A percentile compares a stretch with the other conserved stretches of the same genome.
Evolutionary conservation across 1,284 basidiomycete genomes (phyloP).

Genomic region (Tausonia pullulans): DNA sequence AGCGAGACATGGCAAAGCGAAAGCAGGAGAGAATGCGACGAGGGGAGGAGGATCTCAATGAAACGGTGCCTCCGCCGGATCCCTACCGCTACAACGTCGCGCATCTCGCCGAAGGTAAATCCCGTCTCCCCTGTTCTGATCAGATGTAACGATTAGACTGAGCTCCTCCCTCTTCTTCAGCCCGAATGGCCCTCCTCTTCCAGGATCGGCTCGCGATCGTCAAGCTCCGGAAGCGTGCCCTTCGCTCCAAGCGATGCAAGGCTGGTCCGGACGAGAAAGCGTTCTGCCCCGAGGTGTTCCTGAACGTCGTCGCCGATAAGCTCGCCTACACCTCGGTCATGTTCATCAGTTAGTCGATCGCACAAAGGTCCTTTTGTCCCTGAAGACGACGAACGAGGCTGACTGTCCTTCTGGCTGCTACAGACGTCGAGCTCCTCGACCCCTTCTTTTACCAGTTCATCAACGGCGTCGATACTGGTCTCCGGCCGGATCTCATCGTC

Average conservation of each 20-base stretch:
- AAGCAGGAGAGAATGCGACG: slow-evolving; percentile 28
- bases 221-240: slow-evolving; percentile 66
- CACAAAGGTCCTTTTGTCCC: slow-evolving; percentile 22
- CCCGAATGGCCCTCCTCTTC: slow-evolving; percentile 82
- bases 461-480: slow-evolving; percentile 87
- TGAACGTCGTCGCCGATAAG: slow-evolving; percentile 94
- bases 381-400: background rate
- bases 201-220: slow-evolving; percentile 69
- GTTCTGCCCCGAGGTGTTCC: slow-evolving; percentile 92
- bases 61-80: slow-evolving; percentile 43
- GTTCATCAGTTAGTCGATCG: slow-evolving; percentile 61
- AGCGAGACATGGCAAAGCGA: slow-evolving; percentile 48
- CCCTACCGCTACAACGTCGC: slow-evolving; percentile 84
- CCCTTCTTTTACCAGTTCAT: slow-evolving; percentile 99
- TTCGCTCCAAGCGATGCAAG: slow-evolving; percentile 80
- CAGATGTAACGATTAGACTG: background rate
- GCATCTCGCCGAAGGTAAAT: slow-evolving; percentile 75
- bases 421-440: slow-evolving; percentile 78
- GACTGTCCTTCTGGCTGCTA: background rate
- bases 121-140: background rate
- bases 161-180: slow-evolving; percentile 37
- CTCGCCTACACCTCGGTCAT: slow-evolving; percentile 90
- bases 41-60: slow-evolving; percentile 35
- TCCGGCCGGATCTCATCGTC: slow-evolving; percentile 79
- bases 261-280: slow-evolving; percentile 72